A percentile compares a stretch with the other conserved stretches of the same genome.
Conservation (phyloP, 345 rosid species). For the Hibiscus mutabilis region DNA sequence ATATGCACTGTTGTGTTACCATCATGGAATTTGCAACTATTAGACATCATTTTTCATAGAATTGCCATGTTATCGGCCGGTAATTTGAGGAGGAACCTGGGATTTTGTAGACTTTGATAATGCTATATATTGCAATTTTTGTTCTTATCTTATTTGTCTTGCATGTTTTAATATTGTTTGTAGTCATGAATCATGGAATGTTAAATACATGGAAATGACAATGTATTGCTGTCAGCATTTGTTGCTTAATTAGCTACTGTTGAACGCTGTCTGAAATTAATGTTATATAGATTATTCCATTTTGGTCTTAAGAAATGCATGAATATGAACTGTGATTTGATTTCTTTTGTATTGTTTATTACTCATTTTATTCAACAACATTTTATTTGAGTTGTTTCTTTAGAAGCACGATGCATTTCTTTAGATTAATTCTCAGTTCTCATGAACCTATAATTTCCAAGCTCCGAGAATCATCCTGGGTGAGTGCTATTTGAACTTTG, state of each 20-base stretch:
- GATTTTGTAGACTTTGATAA: conserved; percentile 1
- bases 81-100: not conserved
- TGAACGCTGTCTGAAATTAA: not conserved
- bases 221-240: not conserved
- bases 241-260: not conserved
- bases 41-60: not conserved
- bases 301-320: not conserved
- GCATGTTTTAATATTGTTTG: not conserved
- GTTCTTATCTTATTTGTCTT: not conserved
- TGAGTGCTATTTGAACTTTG: not conserved
- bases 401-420: not conserved
- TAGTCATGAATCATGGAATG: not conserved
- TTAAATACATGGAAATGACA: not conserved
- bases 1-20: not conserved
- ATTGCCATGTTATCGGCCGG: conserved; percentile 4
- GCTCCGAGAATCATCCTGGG: not conserved
- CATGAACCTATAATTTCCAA: not conserved
- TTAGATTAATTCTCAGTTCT: too few relatives aligned
- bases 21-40: not conserved
- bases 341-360: not conserved
- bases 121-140: conserved; percentile 10
- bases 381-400: not conserved
- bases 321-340: not conserved
- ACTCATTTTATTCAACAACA: not conserved
- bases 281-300: not conserved